Base-by-base conservation (phyloP, 768 basidiomycete species). In the Podaxis rugospora region DNA sequence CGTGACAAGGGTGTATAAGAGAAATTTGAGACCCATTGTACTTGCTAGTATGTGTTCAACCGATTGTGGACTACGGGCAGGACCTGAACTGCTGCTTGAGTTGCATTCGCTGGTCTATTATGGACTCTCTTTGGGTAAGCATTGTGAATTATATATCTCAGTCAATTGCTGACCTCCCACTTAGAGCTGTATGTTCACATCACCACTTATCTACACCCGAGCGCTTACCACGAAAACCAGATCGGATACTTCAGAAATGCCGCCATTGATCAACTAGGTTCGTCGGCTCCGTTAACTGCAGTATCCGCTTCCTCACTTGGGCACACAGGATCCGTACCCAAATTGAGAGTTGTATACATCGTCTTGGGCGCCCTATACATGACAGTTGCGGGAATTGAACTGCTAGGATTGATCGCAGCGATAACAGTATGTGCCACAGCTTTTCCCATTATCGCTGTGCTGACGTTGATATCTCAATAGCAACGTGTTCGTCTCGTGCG, bases 61-160 rank as follows among this genome's bases (percentile, higher is more conserved):
- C 40, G 65, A 39, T 40, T 36, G 40, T 49, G 6, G 55, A 25
- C 27, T 25, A 32, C 11, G 27, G 42, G 50, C 11, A 47, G 1
- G 13, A 11, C 52, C 64, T 4, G 65, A 21, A 27, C 49, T 28
- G 13, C 16, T 39, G 23, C 57, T 37, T 3, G 59, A 82, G 81
- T 74, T 52, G 75, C 80, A 1, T 62, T 80, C 47, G 35, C 87
- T 23, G 76, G 75, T 23, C 83, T 80, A 5, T 58, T 90, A 14
- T 92, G 88, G 86, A 67, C 81, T 23, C 71, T 92, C 7, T 72
- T 83, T 62, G 82, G 81, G 90, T 91, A 70, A 72, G 89, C 79
- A 16, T 49, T 0, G 6, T 54, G 14, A 13, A 5, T 14, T 35
- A 28, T 40, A 36, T 32, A 23, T 23, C 23, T 23, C 23, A 23